These are phyloP conservation scores for Clonostachys byssicola DNA, from an alignment of 2,329 filamentous ascomycete species.

Conservation along the genomic window DNA sequence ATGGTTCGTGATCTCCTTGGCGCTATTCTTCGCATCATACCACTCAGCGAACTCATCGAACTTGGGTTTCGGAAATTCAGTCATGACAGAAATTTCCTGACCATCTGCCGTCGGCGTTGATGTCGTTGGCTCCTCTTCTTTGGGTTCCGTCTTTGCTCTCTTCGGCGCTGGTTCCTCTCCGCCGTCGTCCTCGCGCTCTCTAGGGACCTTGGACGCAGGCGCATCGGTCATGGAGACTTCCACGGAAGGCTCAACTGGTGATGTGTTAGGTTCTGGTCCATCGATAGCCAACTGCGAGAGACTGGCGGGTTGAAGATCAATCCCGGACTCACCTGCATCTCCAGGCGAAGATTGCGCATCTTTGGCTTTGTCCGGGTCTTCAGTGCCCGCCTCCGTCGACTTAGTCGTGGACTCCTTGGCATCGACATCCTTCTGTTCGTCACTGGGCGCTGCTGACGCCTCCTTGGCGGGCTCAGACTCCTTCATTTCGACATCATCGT, in stretches of 20 bases:
- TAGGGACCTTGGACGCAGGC: conserved; percentile 58
- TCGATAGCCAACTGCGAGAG: conserved; percentile 33
- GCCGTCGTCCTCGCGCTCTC: conserved; percentile 74
- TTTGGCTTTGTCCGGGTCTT: background rate
- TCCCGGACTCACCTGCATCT: conserved; percentile 16
- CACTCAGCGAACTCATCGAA: conserved; percentile 29
- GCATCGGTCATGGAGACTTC: conserved; percentile 53
- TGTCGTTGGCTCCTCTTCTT: conserved; percentile 26
- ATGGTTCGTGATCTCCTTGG: conserved; percentile 48
- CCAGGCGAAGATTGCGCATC: background rate
- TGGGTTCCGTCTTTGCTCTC: conserved; percentile 69
- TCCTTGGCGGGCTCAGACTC: background rate
- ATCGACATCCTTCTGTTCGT: background rate
- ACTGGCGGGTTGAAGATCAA: conserved; percentile 26
- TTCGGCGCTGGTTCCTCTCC: conserved; percentile 64
- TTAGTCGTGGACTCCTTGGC: background rate
- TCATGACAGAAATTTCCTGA: background rate
- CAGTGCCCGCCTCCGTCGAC: conserved; percentile 3
- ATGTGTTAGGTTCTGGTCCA: conserved; percentile 18
- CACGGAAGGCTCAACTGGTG: conserved; percentile 17
- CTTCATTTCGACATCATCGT: conserved; percentile 3
- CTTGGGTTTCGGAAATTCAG: background rate
- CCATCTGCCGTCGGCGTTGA: conserved; percentile 2
- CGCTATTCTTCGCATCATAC: conserved; percentile 35
- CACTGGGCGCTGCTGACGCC: conserved; percentile 1